Evolutionary conservation across 345 rosid genomes (phyloP), one percentile per base, ranked within the genome.

Genomic region (Brassica rapa): DNA sequence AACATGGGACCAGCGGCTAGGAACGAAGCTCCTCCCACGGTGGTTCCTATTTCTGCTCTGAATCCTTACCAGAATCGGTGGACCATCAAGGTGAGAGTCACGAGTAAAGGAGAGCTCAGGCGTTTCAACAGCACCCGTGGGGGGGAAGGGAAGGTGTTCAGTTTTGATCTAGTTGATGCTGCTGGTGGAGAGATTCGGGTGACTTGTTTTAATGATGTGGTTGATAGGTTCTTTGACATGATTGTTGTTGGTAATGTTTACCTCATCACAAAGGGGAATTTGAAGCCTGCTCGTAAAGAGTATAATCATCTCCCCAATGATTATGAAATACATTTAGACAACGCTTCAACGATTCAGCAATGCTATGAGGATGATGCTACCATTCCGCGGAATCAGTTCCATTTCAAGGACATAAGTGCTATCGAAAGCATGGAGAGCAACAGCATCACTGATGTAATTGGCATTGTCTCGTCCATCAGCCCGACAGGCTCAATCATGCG

Each of bases 21-120:
- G 85, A 89, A 83, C 27, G 97, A 91, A 76, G 91, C 91, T 75
- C 86, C 90, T 12, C 83, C 89, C 0, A 88, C 89, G 85, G 83
- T 88, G 67, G 72, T 88, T 82, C 99, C 99, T 0, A 90, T 94
- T 49, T 78, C 89, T 82, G 90, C 97, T 37, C 82, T 94, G 62
- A 91, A 91, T 84, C 98, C 98, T n/a, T 94, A 94, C 80, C 93
- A 84, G 80, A 88, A 91, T 27, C 83, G 91, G 82, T 93, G 99
- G 99, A 89, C 96, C 5, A 86, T 94, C 59, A 94, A 90, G 88
- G 99, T 96, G 10, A 88, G 98, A 65, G 99, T 93, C 75, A 89
- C 98, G 6, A 80, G 86, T 66, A 95, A 95, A 80, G 89, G 84
- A 41, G 97, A 89, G 39, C 86, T 93, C 12, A 85, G 91, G 75